Base-by-base conservation (phyloP, 2,329 filamentous ascomycete genomes). In the Sclerotiophoma versabilis region DNA sequence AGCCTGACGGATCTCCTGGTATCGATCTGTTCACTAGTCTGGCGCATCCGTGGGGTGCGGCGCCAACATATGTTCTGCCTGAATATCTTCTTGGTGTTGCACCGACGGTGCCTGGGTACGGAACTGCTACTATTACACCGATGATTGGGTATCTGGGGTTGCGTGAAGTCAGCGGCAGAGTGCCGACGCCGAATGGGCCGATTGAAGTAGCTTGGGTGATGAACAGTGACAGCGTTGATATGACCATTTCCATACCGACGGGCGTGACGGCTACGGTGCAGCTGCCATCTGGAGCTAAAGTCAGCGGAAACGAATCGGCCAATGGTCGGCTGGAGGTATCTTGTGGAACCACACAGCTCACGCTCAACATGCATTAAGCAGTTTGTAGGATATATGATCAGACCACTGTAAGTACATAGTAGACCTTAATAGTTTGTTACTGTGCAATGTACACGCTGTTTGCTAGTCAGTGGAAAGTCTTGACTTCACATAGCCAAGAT, bases 41-140 rank as follows among this genome's bases (percentile, higher is more conserved):
- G 1, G 65, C 70, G 1, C 79, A 81, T 54, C 77, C 78, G 0
- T 81, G 78, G 79, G 75, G 77, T 26, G 77, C 73, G 0, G 78
- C 77, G 5, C 75, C 78, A 2, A 80, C 78, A 7, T 81, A 80
- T 38, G 60, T 81, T 2, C 48, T 81, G 15, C 49, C 55, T 1
- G 62, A 63, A 30, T 63, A 66, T 32, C 32, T 64, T n/a, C 39
- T 57, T 1, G 62, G 63, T n/a, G 49, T 66, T 2, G 22, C 33
- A 12, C 34, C 60, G 2, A 54, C 25, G 4, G 39, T 46, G 19
- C 33, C 62, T 12, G 58, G 60, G 1, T 66, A 63, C 42, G 11
- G 37, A 15, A 58, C 30, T 15, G 29, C 29, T 19, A 33, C 17
- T 0, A 46, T 49, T 14, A 55, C 39, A 8, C 52, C 34, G 12